Base-by-base conservation (phyloP, 2,329 filamentous ascomycete genomes). In the Pseudocercospora fijiensis region DNA sequence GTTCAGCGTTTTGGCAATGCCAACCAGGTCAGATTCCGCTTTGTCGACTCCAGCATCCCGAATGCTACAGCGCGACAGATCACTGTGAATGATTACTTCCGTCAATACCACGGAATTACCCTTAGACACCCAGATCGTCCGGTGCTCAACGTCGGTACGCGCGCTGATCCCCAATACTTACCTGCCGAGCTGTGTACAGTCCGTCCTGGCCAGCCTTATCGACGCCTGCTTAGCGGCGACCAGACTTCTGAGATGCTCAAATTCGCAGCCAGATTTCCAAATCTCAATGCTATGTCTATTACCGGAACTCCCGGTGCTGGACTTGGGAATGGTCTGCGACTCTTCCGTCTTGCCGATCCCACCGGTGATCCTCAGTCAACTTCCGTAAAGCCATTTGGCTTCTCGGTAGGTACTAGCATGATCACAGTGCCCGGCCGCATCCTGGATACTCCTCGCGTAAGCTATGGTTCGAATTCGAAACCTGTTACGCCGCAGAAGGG, bases 401-500 rank as follows among this genome's bases (percentile, higher is more conserved):
- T 96, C 65, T 77, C 78, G 1, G 82, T 92, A 2, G 81, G 79
- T 6, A 82, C 84, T 11, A 76, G 80, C 1, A 81, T 96, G 33
- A 80, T 96, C 33, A 90, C 89, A 0, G 90, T 96, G 0, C 81
- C 82, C 0, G 93, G 86, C 1, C 87, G 92, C 5, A 84, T 94
- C 45, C 82, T 96, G 0, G 47, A 71, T 0, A 72, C 85, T 0
- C 92, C 92, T 0, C 71, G 67, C 0, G 77, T 96, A 27, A 74
- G 78, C 1, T 96, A 96, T 59, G 61, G 66, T 7, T 22, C 24
- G 16, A 65, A 70, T 7, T 22, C 24, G 16, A 65, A 70, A n/a
- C n/a, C 33, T 1, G 30, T 68, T 10, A 65, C 27, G 11, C 63
- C 72, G 1, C 28, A 43, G 24, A 64, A 64, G 16, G 75, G 73